Conservation (phyloP, 2,329 filamentous ascomycete species). For the Talaromyces piceae region DNA sequence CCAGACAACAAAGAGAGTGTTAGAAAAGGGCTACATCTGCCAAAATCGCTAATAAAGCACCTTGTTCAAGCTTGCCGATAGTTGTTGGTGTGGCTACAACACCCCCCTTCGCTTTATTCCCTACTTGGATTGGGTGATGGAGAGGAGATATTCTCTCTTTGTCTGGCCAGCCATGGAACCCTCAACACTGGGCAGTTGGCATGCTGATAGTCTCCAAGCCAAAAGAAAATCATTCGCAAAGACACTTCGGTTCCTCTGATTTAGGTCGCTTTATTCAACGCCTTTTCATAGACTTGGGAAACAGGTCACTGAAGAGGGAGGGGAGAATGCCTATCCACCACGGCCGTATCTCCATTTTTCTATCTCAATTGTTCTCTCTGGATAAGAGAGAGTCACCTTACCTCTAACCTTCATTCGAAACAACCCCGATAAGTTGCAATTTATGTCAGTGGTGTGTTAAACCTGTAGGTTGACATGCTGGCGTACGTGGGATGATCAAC, state of each 20-base stretch:
- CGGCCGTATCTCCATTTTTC: too few species aligned
- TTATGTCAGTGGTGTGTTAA: too few species aligned
- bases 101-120: background rate
- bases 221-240: background rate
- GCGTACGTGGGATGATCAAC: background rate
- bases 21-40: background rate
- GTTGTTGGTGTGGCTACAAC: background rate
- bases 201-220: background rate
- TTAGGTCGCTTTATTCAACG: too few species aligned
- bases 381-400: too few species aligned
- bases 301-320: too few species aligned
- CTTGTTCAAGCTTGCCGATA: background rate
- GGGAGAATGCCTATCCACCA: background rate
- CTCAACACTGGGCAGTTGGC: background rate
- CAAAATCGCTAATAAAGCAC: background rate
- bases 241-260: too few species aligned
- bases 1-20: background rate
- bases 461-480: too few species aligned
- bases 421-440: too few species aligned
- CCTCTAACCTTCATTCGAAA: too few species aligned
- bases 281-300: too few species aligned
- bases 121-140: background rate
- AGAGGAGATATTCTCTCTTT: background rate
- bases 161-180: background rate
- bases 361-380: too few species aligned